Evolutionary conservation across 1,139 yeast genomes (phyloP), one percentile per base, ranked within the genome.

Genomic region (Entelexis paramagnoliae): DNA sequence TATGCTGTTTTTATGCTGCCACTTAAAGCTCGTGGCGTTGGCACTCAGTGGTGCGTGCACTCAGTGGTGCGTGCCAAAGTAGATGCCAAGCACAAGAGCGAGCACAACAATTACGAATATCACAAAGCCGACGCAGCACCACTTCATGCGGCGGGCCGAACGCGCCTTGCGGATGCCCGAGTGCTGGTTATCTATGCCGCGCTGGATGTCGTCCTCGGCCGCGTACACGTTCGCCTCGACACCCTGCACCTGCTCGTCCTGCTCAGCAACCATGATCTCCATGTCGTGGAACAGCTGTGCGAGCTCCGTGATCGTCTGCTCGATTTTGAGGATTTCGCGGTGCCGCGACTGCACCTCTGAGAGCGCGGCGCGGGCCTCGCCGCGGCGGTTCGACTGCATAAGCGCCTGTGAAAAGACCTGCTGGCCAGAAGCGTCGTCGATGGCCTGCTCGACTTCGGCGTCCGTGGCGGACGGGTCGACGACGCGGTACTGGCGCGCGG

Each of bases 271-370:
- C 70, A 93, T 75, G 65, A 87, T 88, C 71, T 91, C 96, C 95
- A 91, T 87, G 67, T 91, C 98, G 64, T 83, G 84, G 74, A 93
- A 88, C 65, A 91, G 77, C 71, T 86, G 95, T 45, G 95, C 87
- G 68, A 91, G 79, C 70, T 91, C 98, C 44, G 91, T 87, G 87
- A 93, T 87, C 54, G 96, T 84, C 71, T 84, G 82, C 70, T 89
- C 96, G 69, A 93, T 83, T 72, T 87, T 85, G 72, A 87, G 83
- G 67, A 93, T 80, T 71, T 91, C 98, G 65, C 86, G 83, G 73
- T 93, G 98, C 73, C 99, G 83, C 47, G 85, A 81, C 71, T 91
- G 96, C 51, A 91, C 98, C 70, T 93, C 98, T 63, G 87, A 85
- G 62, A 91, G 77, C 3, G 94, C 98, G 35, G 96, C 80, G 68